phyloP scores from a whole-genome alignment of 129 eudicot genomes.

The Solidago caesia region DNA sequence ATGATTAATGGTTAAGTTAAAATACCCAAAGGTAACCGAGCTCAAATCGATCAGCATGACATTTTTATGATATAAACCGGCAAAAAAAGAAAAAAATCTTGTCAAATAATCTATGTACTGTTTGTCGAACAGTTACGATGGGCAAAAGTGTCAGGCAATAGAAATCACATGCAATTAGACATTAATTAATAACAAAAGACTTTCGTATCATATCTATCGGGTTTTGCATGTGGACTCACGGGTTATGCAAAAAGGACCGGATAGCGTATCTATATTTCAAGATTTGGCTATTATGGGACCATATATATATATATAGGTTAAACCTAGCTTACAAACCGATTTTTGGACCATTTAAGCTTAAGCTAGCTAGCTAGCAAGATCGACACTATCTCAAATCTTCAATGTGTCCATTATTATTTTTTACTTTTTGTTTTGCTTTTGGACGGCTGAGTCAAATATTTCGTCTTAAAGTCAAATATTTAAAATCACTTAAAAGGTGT shows the following conservation, averaged over 20 bases:
- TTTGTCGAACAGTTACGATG: neutral
- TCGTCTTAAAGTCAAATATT: too few species aligned
- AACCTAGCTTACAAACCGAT: neutral
- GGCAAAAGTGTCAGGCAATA: neutral
- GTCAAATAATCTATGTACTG: neutral
- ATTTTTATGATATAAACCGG: too few species aligned
- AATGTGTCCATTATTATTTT: neutral
- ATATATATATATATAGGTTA: neutral
- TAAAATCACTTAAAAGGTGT: too few species aligned
- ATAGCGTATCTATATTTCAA: neutral
- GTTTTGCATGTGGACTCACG: constrained; percentile 2
- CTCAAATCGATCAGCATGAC: neutral
- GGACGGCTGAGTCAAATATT: too few species aligned
- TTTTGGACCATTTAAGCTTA: constrained; percentile 26
- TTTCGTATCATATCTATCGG: neutral
- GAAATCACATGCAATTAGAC: neutral
- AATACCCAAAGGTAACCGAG: neutral
- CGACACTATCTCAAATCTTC: constrained; percentile 4
- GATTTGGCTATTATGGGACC: constrained; percentile 20
- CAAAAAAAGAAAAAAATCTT: neutral
- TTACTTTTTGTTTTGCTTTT: neutral
- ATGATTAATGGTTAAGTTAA: too few species aligned
- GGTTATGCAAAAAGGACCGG: neutral
- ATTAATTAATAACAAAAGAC: neutral
- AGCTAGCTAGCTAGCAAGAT: neutral